phyloP scores from a whole-genome alignment of 2,329 filamentous ascomycete genomes.

The Orbilia brochopaga region DNA sequence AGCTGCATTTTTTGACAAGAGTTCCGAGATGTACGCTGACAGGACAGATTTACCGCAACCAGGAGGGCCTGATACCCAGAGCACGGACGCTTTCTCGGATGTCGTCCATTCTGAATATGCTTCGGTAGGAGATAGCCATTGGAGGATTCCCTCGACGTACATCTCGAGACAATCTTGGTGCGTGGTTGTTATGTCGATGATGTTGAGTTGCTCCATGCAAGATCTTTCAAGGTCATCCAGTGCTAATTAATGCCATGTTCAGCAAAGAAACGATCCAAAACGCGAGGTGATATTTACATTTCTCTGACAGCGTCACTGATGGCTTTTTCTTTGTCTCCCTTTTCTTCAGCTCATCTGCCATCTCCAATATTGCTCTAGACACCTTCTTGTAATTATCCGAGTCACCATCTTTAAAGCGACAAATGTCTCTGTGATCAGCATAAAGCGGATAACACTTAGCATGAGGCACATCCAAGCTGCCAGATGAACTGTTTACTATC shows the following conservation, averaged over 20 bases:
- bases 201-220: slow-evolving; percentile 17
- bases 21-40: slow-evolving; percentile 13
- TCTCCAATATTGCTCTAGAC: slow-evolving; percentile 6
- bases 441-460: slow-evolving; percentile 18
- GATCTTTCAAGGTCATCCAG: slow-evolving; percentile 11
- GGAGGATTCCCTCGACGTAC: slow-evolving; percentile 4
- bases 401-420: slow-evolving; percentile 9
- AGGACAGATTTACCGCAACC: slow-evolving; percentile 15
- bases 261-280: no score
- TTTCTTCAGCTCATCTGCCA: slow-evolving; percentile 13
- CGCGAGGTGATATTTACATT: neutral
- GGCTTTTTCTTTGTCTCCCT: neutral
- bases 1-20: neutral
- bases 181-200: slow-evolving; percentile 4
- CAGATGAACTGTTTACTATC: slow-evolving; percentile 19
- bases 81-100: neutral
- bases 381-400: slow-evolving; percentile 21
- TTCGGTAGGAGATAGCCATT: neutral
- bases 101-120: neutral
- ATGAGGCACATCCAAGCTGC: slow-evolving; percentile 14
- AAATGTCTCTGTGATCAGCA: slow-evolving; percentile 14
- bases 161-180: slow-evolving; percentile 5
- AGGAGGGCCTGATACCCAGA: slow-evolving; percentile 5
- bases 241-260: neutral
- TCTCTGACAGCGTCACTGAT: slow-evolving; percentile 2